These are phyloP conservation scores for Exophiala alcalophila DNA, from an alignment of 2,329 filamentous ascomycete species.

Conservation along the genomic window DNA sequence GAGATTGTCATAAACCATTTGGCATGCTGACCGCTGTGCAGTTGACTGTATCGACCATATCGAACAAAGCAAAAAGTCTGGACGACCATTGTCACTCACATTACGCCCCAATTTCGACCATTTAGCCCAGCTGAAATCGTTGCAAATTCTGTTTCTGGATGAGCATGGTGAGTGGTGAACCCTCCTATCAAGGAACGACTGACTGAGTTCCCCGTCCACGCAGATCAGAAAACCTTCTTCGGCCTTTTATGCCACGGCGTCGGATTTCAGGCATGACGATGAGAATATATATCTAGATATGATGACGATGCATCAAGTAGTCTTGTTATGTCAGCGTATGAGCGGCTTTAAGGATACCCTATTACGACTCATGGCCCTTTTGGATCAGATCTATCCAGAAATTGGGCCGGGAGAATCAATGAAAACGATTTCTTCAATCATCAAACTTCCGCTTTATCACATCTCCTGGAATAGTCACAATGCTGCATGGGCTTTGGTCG, in stretches of 20 bases:
- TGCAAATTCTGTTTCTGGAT: constrained; percentile 41
- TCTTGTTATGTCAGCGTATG: constrained; percentile 13
- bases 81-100: constrained; percentile 38
- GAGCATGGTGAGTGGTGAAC: constrained; percentile 34
- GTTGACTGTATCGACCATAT: constrained; percentile 41
- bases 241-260: constrained; percentile 24
- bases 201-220: constrained; percentile 1
- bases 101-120: constrained; percentile 43
- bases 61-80: constrained; percentile 40
- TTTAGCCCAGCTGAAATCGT: constrained; percentile 39
- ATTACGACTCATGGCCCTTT: too few relatives aligned
- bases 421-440: too few relatives aligned
- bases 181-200: neutral
- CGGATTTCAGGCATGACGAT: constrained; percentile 23
- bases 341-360: constrained; percentile 15
- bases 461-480: too few relatives aligned
- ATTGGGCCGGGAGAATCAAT: too few relatives aligned
- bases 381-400: too few relatives aligned
- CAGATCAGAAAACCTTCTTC: constrained; percentile 25
- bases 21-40: constrained; percentile 20
- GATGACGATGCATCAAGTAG: constrained; percentile 4
- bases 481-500: too few relatives aligned
- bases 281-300: constrained; percentile 4
- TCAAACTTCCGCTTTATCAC: too few relatives aligned
- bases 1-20: too few relatives aligned